Percentiles rank a stretch among this genome's conserved stretches.
These are phyloP conservation scores for Pulveroboletus sp. DNA, from an alignment of 768 basidiomycete genomes.

Conservation along the genomic window DNA sequence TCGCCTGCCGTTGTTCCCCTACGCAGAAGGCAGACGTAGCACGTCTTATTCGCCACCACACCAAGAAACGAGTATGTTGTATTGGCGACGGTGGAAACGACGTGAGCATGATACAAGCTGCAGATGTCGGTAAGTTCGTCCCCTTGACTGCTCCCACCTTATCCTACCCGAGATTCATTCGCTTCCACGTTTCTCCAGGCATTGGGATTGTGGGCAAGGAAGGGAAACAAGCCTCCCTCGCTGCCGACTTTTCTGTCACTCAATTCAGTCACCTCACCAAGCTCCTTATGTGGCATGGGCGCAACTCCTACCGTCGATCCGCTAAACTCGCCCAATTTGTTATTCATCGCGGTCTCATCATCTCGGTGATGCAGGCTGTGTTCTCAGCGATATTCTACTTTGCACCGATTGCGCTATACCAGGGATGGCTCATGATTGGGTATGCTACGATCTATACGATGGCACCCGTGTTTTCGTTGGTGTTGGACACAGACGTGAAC, in stretches of 20 bases:
- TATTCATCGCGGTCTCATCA: slow-evolving; percentile 94
- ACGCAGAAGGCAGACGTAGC: slow-evolving; percentile 99
- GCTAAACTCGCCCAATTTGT: slow-evolving; percentile 98
- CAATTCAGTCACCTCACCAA: slow-evolving; percentile 97
- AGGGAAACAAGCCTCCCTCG: slow-evolving; percentile 97
- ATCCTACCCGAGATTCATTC: not conserved
- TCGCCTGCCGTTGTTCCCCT: slow-evolving; percentile 96
- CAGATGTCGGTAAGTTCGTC: slow-evolving; percentile 81
- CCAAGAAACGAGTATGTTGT: slow-evolving; percentile 95
- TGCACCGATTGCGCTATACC: slow-evolving; percentile 95
- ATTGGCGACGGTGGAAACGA: slow-evolving; percentile 99
- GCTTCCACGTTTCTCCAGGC: slow-evolving; percentile 39
- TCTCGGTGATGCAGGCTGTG: slow-evolving; percentile 96
- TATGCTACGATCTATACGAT: slow-evolving; percentile 97
- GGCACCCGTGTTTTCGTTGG: slow-evolving; percentile 97
- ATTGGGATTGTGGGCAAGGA: slow-evolving; percentile 99
- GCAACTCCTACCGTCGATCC: slow-evolving; percentile 96
- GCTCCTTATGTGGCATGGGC: slow-evolving; percentile 95
- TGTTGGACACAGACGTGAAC: slow-evolving; percentile 92
- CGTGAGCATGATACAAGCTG: slow-evolving; percentile 99
- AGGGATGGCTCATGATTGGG: slow-evolving; percentile 96
- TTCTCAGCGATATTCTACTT: slow-evolving; percentile 92
- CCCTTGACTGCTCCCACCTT: not conserved
- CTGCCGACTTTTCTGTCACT: slow-evolving; percentile 96
- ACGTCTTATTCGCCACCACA: slow-evolving; percentile 81